These are phyloP conservation scores for Mycosarcoma maydis DNA, from an alignment of 1,284 basidiomycete species.

Conservation along the genomic window DNA sequence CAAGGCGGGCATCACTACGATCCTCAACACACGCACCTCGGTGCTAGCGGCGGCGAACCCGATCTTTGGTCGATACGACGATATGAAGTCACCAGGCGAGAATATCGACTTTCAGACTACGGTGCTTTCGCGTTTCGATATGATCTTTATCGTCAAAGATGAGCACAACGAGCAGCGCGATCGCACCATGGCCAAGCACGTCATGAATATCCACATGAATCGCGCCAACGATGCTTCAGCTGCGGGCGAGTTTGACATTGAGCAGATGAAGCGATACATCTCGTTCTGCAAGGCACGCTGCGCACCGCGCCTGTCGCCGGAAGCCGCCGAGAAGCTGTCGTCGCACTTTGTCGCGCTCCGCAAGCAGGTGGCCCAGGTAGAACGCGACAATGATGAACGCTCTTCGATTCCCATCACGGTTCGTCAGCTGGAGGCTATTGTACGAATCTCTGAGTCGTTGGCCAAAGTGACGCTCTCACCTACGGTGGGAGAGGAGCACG, in stretches of 20 bases:
- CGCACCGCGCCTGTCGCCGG: conserved; percentile 88
- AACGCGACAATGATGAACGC: conserved; percentile 94
- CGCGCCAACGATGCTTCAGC: conserved; percentile 72
- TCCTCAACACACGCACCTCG: conserved; percentile 93
- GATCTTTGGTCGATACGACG: conserved; percentile 97
- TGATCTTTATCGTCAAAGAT: conserved; percentile 99
- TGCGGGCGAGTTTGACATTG: conserved; percentile 91
- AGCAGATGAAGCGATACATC: conserved; percentile 98
- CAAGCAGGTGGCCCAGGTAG: conserved; percentile 94
- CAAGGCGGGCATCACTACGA: conserved; percentile 98
- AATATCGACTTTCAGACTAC: conserved; percentile 99
- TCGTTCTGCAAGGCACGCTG: conserved; percentile 97
- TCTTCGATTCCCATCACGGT: conserved; percentile 98
- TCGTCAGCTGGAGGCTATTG: conserved; percentile 98
- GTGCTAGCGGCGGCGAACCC: conserved; percentile 98
- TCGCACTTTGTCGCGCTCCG: conserved; percentile 95
- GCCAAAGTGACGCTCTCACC: conserved; percentile 92
- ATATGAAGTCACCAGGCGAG: conserved; percentile 95
- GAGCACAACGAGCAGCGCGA: conserved; percentile 96
- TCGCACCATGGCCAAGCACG: conserved; percentile 92
- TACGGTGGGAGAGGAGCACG: conserved; percentile 88
- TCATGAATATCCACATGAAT: conserved; percentile 99
- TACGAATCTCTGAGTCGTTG: conserved; percentile 95
- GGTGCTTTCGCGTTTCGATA: conserved; percentile 97
- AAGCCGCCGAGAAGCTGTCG: conserved; percentile 95